phyloP scores from a whole-genome alignment of 176 grass and related monocot species.

The Zizania latifolia region DNA sequence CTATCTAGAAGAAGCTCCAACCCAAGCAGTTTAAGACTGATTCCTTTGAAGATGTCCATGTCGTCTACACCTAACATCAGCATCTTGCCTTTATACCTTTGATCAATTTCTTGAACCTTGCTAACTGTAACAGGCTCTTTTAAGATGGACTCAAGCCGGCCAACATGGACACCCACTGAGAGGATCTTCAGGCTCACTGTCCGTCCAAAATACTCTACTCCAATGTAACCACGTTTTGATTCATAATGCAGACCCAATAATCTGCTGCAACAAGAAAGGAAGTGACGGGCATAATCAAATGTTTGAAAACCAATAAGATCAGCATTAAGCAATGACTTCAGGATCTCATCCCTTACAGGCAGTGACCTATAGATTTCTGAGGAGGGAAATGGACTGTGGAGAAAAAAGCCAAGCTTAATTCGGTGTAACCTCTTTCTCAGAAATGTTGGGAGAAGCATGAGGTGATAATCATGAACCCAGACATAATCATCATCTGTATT shows the following conservation, averaged over 20 bases:
- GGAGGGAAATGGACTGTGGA: constrained; percentile 81
- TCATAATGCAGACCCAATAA: constrained; percentile 78
- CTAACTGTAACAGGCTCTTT: constrained; percentile 51
- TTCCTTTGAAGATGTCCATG: constrained; percentile 91
- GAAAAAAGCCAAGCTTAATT: constrained; percentile 80
- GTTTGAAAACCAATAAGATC: constrained; percentile 98
- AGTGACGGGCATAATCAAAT: constrained; percentile 91
- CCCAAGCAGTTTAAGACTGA: constrained; percentile 75
- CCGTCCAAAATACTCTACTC: constrained; percentile 81
- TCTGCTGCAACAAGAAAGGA: constrained; percentile 88
- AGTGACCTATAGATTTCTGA: constrained; percentile 89
- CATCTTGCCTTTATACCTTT: constrained; percentile 59
- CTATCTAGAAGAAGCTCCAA: constrained; percentile 72
- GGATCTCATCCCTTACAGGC: constrained; percentile 89
- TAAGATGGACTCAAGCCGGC: constrained; percentile 60
- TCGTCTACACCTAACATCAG: constrained; percentile 81
- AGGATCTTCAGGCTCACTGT: constrained; percentile 85
- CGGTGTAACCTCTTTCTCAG: constrained; percentile 73
- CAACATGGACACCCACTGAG: constrained; percentile 76
- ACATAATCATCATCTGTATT: constrained; percentile 92
- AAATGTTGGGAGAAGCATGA: constrained; percentile 95
- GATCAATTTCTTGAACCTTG: constrained; percentile 73
- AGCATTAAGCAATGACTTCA: constrained; percentile 80
- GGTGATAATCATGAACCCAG: constrained; percentile 98
- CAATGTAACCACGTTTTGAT: constrained; percentile 90